Percentiles rank a stretch among this genome's conserved stretches.
Conservation (phyloP, 495 filamentous ascomycete species). For the Neurospora sp. region DNA sequence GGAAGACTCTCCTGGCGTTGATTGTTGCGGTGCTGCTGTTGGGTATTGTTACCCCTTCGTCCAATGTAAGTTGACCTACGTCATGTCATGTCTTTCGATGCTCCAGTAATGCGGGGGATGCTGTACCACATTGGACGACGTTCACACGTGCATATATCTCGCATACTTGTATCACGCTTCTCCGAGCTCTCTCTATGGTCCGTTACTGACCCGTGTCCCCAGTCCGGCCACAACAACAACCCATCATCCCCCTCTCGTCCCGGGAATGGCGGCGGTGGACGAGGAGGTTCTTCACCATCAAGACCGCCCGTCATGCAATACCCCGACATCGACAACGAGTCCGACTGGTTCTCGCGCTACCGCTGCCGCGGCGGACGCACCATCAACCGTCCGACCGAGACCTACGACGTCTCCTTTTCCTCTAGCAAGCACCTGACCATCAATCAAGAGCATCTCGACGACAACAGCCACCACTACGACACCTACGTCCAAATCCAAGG, state of each 20-base stretch:
- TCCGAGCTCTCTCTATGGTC: neutral
- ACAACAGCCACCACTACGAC: constrained; percentile 7
- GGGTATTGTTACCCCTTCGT: neutral
- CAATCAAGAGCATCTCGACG: constrained; percentile 8
- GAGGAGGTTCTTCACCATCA: neutral
- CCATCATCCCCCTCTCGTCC: neutral
- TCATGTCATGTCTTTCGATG: neutral
- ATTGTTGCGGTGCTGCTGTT: constrained; percentile 17
- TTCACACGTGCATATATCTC: neutral
- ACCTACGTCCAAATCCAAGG: constrained; percentile 25
- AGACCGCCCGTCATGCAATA: constrained; percentile 9
- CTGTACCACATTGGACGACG: neutral
- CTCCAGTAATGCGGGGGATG: neutral
- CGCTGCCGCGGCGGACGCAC: constrained; percentile 18
- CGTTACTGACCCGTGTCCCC: neutral
- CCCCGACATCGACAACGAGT: constrained; percentile 12
- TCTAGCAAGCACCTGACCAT: constrained; percentile 20
- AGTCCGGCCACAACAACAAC: neutral
- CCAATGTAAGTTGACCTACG: neutral
- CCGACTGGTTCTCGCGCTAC: constrained; percentile 5
- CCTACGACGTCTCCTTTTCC: constrained; percentile 22
- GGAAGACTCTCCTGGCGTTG: constrained; percentile 1
- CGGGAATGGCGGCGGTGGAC: neutral
- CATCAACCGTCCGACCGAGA: constrained; percentile 20
- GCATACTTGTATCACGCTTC: neutral